Base-by-base conservation (phyloP, 805 yeast species). In the Ogataea allantospora region DNA sequence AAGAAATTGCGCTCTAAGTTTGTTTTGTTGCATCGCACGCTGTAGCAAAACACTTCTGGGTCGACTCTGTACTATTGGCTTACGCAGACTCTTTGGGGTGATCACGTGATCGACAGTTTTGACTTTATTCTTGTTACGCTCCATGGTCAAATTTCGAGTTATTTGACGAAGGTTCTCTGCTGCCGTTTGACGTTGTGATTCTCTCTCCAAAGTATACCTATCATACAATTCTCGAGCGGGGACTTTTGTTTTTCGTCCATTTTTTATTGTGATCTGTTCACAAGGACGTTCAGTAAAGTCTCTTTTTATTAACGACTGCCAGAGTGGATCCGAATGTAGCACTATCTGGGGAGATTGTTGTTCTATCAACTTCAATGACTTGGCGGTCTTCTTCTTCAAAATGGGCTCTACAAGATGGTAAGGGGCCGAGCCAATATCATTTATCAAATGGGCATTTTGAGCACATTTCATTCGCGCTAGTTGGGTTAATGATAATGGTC, bases 351-450 rank as follows among this genome's bases (percentile, higher is more conserved):
- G 72, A 28, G 75, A 70, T 30, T 49, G 55, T 1, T 39, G 41
- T 50, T 76, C 80, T 0, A 74, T 59, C 6, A 47, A 39, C 23
- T 54, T 54, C 12, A 76, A 56, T 32, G 74, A 70, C 42, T 65
- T 68, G 3, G 72, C 67, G 3, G 67, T 62, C 64, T 75, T 70
- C 37, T 65, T 66, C 40, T 47, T 51, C 9, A 76, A 57, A 1
- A 75, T 57, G 0, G 80, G 78, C 45, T 62, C 67, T 8, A 75
- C 58, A 10, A 76, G 51, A 49, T 73, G 79, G 46, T 66, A 75
- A 2, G 67, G 67, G 5, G 64, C 44, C 3, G 44, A 28, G 2
- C 67, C 66, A 7, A 62, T 55, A 41, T 62, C 65, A 24, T 48
- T 55, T 17, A 62, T 60, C 14, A 57, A 30, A 47, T 58, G 54